Percentiles rank a stretch among this genome's conserved stretches.
Conservation (phyloP, 768 basidiomycete genomes). For the Boletales sp. region DNA sequence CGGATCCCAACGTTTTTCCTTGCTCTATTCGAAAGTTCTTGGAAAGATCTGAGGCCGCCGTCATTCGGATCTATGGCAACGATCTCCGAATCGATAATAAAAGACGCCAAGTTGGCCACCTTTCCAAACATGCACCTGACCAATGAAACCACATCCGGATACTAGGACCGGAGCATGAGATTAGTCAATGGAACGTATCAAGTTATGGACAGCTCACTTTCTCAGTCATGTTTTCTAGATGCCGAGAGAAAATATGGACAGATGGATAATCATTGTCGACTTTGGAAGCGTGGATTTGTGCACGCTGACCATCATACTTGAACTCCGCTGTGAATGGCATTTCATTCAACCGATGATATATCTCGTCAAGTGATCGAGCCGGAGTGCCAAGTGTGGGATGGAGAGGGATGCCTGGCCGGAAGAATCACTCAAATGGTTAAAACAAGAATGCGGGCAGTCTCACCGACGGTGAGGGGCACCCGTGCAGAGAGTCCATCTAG, state of each 20-base stretch:
- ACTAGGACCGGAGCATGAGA: conserved; percentile 41
- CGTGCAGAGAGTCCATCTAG: conserved; percentile 54
- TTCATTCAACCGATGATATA: conserved; percentile 67
- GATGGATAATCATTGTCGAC: conserved; percentile 23
- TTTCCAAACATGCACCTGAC: conserved; percentile 47
- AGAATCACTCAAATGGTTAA: conserved; percentile 8
- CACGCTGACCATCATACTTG: conserved; percentile 88
- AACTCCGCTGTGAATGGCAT: conserved; percentile 81
- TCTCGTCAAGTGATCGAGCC: conserved; percentile 75
- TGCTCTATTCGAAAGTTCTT: conserved; percentile 81
- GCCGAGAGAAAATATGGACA: conserved; percentile 79
- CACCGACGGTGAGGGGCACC: conserved; percentile 71
- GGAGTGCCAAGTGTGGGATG: conserved; percentile 87
- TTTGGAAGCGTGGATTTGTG: conserved; percentile 64
- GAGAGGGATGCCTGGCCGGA: conserved; percentile 66
- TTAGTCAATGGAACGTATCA: conserved; percentile 4
- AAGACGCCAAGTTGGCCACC: conserved; percentile 46
- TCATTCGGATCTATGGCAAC: conserved; percentile 72
- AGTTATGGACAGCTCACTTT: conserved; percentile 46
- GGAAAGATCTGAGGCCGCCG: conserved; percentile 72
- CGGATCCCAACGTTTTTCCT: conserved; percentile 76
- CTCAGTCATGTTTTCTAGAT: conserved; percentile 89
- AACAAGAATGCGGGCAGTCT: conserved; percentile 20
- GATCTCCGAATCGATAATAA: conserved; percentile 84
- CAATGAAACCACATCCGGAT: conserved; percentile 73